Percentiles rank a stretch among this genome's conserved stretches.
Conservation (phyloP, 805 yeast genomes). For the Candida verbasci region DNA sequence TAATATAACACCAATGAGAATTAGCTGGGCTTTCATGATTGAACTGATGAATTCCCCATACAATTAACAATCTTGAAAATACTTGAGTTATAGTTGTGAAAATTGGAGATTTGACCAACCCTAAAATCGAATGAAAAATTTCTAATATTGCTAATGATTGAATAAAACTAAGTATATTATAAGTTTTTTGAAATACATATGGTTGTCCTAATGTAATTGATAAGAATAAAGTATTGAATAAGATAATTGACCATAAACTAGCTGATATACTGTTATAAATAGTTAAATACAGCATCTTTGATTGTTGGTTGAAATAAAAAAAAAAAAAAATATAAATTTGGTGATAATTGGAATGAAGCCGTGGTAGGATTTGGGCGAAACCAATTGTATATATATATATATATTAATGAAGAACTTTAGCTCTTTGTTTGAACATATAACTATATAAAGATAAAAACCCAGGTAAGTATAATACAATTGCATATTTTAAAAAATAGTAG, state of each 20-base stretch:
- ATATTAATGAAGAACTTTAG: slow-evolving; percentile 10
- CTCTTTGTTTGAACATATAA: slow-evolving; percentile 28
- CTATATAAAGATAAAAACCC: slow-evolving; percentile 24
- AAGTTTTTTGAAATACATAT: slow-evolving; percentile 55
- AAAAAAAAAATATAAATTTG: no score
- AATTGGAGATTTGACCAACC: slow-evolving; percentile 81
- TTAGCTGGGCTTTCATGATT: slow-evolving; percentile 72
- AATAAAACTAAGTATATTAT: slow-evolving; percentile 53
- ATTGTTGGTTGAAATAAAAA: no score
- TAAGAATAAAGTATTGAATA: slow-evolving; percentile 36
- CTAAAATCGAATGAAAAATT: slow-evolving; percentile 69
- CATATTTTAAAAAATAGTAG: slow-evolving; percentile 18
- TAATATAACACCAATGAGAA: slow-evolving; percentile 53
- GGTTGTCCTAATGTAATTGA: slow-evolving; percentile 55
- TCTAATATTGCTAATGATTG: slow-evolving; percentile 83
- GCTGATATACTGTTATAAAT: slow-evolving; percentile 33
- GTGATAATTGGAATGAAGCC: no score
- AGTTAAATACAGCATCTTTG: slow-evolving; percentile 1
- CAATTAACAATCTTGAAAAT: slow-evolving; percentile 75
- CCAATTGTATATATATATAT: background rate
- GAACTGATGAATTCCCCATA: slow-evolving; percentile 73
- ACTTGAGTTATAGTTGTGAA: slow-evolving; percentile 86
- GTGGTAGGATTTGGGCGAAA: no score
- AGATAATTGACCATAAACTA: slow-evolving; percentile 37
- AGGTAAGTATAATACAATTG: slow-evolving; percentile 23